These are phyloP conservation scores for Chimonanthus praecox DNA, from an alignment of 164 flowering plant species.

Conservation along the genomic window DNA sequence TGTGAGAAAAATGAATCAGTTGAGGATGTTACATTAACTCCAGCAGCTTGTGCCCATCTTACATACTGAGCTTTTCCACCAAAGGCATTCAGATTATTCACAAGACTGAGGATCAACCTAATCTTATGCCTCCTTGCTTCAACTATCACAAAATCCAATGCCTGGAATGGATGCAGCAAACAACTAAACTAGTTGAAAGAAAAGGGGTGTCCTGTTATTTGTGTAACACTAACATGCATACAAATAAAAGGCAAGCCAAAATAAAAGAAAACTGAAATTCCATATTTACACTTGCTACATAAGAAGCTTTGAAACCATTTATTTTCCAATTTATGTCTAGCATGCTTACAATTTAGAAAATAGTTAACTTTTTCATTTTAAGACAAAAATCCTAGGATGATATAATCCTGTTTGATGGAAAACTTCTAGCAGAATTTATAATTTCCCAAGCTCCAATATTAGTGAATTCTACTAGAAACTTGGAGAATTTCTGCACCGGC, in stretches of 20 bases:
- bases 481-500: no score
- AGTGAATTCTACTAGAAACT: no score
- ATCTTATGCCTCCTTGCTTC: conserved; percentile 53
- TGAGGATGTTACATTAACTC: conserved; percentile 34
- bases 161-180: conserved; percentile 30
- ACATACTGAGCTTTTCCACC: conserved; percentile 67
- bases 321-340: not conserved
- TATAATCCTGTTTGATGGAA: no score
- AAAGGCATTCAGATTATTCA: conserved; percentile 53
- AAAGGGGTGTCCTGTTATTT: not conserved
- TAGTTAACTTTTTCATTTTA: not conserved
- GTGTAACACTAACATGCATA: not conserved
- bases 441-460: no score
- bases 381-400: not conserved
- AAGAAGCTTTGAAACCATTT: not conserved
- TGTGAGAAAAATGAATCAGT: conserved; percentile 53
- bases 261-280: no score
- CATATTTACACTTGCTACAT: not conserved
- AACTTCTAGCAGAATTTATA: no score
- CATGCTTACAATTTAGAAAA: not conserved
- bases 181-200: not conserved
- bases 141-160: conserved; percentile 50
- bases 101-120: conserved; percentile 54
- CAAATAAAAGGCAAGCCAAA: not conserved
- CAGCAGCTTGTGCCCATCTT: conserved; percentile 51